Percentiles rank a stretch among this genome's conserved stretches.
Evolutionary conservation across 179 eudicot genomes (phyloP).

Genomic region (Nepenthes alata): DNA sequence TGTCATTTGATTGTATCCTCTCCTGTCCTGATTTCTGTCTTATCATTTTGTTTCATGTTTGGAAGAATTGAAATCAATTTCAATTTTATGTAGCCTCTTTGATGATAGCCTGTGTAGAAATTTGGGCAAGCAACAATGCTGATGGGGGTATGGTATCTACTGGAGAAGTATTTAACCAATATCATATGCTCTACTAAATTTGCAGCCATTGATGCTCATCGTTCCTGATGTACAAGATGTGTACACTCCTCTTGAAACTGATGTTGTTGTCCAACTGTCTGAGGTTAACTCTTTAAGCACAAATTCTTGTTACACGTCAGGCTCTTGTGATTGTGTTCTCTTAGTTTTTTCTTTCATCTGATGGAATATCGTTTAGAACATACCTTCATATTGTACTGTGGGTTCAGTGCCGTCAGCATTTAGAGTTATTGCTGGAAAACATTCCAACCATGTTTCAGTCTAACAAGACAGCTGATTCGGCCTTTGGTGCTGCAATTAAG

Average conservation of each 20-base stretch:
- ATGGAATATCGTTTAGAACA: background rate
- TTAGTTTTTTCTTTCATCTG: no score
- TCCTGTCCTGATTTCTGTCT: no score
- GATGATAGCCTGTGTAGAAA: no score
- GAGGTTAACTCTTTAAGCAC: conserved; percentile 41
- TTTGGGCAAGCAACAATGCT: no score
- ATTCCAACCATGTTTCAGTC: conserved; percentile 87
- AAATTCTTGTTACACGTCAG: background rate
- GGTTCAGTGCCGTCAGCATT: conserved; percentile 72
- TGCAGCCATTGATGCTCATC: conserved; percentile 91
- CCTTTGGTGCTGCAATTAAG: conserved; percentile 92
- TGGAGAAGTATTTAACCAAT: background rate
- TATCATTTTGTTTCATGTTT: no score
- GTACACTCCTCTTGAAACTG: conserved; percentile 82
- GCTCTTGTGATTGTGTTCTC: background rate
- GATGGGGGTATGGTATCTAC: no score
- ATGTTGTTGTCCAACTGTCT: conserved; percentile 74
- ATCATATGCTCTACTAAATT: background rate
- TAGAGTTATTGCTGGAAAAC: conserved; percentile 76
- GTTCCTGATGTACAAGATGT: conserved; percentile 92
- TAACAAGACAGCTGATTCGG: conserved; percentile 84
- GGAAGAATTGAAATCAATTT: no score
- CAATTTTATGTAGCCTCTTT: no score
- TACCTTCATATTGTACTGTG: conserved; percentile 7
- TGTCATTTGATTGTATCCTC: no score